phyloP scores from a whole-genome alignment of 2,329 filamentous ascomycete genomes.

The Arthroderma uncinatum region DNA sequence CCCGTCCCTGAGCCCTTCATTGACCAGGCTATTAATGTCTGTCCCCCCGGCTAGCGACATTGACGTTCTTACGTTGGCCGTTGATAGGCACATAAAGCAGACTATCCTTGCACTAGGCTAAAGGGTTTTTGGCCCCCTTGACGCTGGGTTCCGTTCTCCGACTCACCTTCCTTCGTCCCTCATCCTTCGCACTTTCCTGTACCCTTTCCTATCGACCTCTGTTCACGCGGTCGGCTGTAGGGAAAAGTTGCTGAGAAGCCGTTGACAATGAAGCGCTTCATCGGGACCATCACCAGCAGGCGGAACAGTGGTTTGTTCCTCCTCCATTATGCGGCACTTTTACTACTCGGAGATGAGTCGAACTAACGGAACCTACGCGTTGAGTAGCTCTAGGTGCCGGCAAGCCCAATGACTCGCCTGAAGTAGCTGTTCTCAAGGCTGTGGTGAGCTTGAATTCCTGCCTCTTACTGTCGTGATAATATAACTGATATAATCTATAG shows the following conservation, averaged over 20 bases:
- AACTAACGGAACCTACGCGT: not conserved
- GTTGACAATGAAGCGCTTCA: constrained; percentile 1
- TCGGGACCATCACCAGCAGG: not conserved
- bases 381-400: not conserved
- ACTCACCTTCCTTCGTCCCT: not conserved
- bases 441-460: not conserved
- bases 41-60: not conserved
- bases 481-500: not conserved
- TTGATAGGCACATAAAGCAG: not conserved
- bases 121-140: not conserved
- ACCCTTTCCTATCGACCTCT: not conserved
- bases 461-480: not conserved
- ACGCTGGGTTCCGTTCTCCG: not conserved
- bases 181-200: not conserved
- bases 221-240: not conserved
- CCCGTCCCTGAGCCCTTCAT: not conserved
- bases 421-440: not conserved
- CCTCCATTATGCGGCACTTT: not conserved
- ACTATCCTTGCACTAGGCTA: not conserved
- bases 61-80: not conserved
- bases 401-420: not conserved
- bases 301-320: not conserved
- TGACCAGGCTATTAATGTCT: not conserved
- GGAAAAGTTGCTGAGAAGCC: not conserved
- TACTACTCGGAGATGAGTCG: not conserved